phyloP scores from a whole-genome alignment of 2,329 filamentous ascomycete genomes.

The Albifimbria verrucaria region DNA sequence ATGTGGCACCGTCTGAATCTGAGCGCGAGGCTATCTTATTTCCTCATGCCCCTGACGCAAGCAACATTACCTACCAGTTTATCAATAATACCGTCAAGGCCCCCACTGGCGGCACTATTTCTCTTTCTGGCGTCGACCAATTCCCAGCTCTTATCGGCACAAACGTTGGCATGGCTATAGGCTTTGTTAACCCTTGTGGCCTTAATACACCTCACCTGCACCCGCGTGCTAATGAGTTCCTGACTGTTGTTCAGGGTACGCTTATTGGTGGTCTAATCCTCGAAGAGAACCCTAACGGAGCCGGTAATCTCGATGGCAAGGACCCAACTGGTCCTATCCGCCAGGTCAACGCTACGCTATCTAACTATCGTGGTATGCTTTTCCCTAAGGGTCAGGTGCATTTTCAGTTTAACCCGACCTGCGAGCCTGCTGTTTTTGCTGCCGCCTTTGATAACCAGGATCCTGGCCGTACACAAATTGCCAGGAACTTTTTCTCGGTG shows the following conservation, averaged over 20 bases:
- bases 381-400: slow-evolving; percentile 42
- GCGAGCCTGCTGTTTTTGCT: slow-evolving; percentile 37
- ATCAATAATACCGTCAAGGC: slow-evolving; percentile 12
- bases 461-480: slow-evolving; percentile 35
- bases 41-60: slow-evolving; percentile 4
- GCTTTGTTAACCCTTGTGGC: slow-evolving; percentile 41
- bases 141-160: slow-evolving; percentile 40
- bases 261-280: slow-evolving; percentile 34
- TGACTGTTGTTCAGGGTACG: slow-evolving; percentile 34
- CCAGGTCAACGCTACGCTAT: slow-evolving; percentile 22
- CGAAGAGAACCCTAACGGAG: slow-evolving; percentile 22
- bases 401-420: slow-evolving; percentile 43
- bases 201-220: slow-evolving; percentile 43
- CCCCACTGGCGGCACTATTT: slow-evolving; percentile 12
- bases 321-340: slow-evolving; percentile 19
- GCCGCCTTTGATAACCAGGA: slow-evolving; percentile 39
- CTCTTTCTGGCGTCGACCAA: slow-evolving; percentile 22
- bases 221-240: slow-evolving; percentile 37
- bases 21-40: slow-evolving; percentile 7
- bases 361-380: slow-evolving; percentile 35
- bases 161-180: slow-evolving; percentile 37
- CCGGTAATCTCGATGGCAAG: slow-evolving; percentile 16
- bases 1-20: background rate
- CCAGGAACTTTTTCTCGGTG: slow-evolving; percentile 22
- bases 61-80: slow-evolving; percentile 18